Evolutionary conservation across 2,329 filamentous ascomycete species (phyloP).

Genomic region (Aspergillus ibericus): DNA sequence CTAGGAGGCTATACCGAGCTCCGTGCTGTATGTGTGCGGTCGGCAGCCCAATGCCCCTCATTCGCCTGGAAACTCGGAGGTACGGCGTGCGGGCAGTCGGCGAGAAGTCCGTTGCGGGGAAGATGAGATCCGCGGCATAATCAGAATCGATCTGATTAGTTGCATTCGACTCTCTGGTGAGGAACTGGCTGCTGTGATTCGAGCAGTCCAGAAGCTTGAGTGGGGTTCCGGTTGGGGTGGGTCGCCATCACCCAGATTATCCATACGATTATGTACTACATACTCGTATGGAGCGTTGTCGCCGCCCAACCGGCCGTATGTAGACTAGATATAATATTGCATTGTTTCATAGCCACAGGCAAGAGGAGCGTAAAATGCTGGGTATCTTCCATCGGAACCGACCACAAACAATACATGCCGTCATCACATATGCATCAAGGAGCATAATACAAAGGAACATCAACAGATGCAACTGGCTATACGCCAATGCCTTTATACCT

Average conservation of each 20-base stretch:
- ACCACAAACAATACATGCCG: background rate
- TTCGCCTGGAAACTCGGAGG: slow-evolving; percentile 17
- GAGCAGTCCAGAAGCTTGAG: background rate
- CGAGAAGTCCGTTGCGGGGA: slow-evolving; percentile 20
- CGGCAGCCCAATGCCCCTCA: slow-evolving; percentile 23
- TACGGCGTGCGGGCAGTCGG: slow-evolving; percentile 25
- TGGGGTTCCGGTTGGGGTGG: background rate
- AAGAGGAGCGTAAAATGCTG: background rate
- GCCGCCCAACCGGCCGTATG: no score
- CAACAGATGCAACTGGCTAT: background rate
- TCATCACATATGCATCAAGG: background rate
- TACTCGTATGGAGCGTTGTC: background rate
- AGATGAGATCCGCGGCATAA: slow-evolving; percentile 7
- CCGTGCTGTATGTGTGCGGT: slow-evolving; percentile 6
- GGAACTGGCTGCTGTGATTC: background rate
- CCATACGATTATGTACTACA: no score
- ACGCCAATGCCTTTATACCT: background rate
- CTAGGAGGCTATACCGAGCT: slow-evolving; percentile 12
- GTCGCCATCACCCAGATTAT: background rate
- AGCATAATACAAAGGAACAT: background rate
- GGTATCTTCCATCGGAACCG: slow-evolving; percentile 9
- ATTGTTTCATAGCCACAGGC: background rate
- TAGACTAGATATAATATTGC: background rate
- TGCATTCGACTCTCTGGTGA: background rate
- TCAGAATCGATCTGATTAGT: slow-evolving; percentile 4